Conservation (phyloP, 2,329 filamentous ascomycete species). For the Microsporum audouinii region DNA sequence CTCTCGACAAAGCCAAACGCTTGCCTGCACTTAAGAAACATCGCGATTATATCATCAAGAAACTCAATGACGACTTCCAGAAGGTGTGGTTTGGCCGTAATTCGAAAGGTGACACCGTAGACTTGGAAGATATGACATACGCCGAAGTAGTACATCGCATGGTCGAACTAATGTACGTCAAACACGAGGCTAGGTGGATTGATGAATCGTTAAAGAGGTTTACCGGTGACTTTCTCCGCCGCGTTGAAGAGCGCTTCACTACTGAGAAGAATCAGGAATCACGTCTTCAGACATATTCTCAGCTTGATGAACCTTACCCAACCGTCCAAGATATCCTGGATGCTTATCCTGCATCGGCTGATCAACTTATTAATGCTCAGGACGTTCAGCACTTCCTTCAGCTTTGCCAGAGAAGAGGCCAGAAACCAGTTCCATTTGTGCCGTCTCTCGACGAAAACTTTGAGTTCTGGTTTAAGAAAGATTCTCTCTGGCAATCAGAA, state of each 20-base stretch:
- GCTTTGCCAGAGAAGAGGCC: conserved; percentile 77
- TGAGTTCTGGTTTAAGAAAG: conserved; percentile 99
- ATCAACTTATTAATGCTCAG: conserved; percentile 92
- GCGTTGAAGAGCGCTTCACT: conserved; percentile 93
- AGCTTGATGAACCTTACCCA: conserved; percentile 71
- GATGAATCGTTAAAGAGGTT: conserved; percentile 71
- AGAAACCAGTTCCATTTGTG: conserved; percentile 96
- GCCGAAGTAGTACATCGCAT: conserved; percentile 74
- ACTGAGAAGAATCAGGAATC: conserved; percentile 59
- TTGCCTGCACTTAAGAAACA: conserved; percentile 78
- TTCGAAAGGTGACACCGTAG: conserved; percentile 64
- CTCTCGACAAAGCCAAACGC: conserved; percentile 86
- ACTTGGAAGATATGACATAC: conserved; percentile 94
- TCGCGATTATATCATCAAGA: conserved; percentile 84
- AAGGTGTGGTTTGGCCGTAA: conserved; percentile 95
- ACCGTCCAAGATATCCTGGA: conserved; percentile 68
- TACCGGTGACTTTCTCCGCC: conserved; percentile 90
- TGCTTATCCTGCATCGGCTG: conserved; percentile 73
- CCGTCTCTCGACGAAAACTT: conserved; percentile 94
- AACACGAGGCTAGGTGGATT: conserved; percentile 85
- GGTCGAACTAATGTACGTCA: conserved; percentile 83
- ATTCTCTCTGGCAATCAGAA: conserved; percentile 98
- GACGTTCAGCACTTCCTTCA: conserved; percentile 95
- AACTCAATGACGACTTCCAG: conserved; percentile 90
- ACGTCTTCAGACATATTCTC: conserved; percentile 76